Base-by-base conservation (phyloP, 441 rosid species). In the Jatropha podagrica region DNA sequence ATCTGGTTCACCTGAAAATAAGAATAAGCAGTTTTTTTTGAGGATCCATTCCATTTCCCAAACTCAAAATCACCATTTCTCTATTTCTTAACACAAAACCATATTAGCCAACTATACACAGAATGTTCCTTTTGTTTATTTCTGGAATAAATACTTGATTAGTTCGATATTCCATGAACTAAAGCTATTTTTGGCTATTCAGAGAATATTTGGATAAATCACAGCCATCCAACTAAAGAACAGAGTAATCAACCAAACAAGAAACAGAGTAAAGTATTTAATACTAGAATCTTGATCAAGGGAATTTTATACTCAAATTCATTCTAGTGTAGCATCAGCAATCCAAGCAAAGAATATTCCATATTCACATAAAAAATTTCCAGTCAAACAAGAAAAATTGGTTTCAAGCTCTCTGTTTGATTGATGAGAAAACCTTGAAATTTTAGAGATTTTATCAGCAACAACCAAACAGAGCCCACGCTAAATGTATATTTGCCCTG, bases 391-490 rank as follows among this genome's bases (percentile, higher is more conserved):
- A 48, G 20, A 18, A 48, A 48, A 46, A 48, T 23, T 68, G 4
- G 3, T 38, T 64, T 44, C 60, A 3, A 15, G 41, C 65, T 68
- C 4, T 41, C 38, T 37, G 74, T 58, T 56, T 58, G 65, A 20
- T 71, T 56, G 20, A 23, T 41, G 65, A 71, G 74, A 58, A 71
- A 72, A 42, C 0, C 51, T 4, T 11, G 65, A 70, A 37, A 37
- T 20, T 9, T 15, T 76, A 54, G 37, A 5, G 38, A 65, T 27
- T 68, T 81, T 70, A 77, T 74, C 48, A 62, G 52, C 6, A 65
- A 5, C 6, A 65, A 5, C 62, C 79, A 81, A 76, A 66, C 64
- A 77, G 66, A 48, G 13, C 17, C 68, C 38, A 6, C 7, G 1
- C 4, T 4, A 7, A 48, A 42, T 18, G n/a, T 52, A 68, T 41